Evolutionary conservation across 352 stramenopile species (phyloP).

Genomic region (Phytophthora capsici): DNA sequence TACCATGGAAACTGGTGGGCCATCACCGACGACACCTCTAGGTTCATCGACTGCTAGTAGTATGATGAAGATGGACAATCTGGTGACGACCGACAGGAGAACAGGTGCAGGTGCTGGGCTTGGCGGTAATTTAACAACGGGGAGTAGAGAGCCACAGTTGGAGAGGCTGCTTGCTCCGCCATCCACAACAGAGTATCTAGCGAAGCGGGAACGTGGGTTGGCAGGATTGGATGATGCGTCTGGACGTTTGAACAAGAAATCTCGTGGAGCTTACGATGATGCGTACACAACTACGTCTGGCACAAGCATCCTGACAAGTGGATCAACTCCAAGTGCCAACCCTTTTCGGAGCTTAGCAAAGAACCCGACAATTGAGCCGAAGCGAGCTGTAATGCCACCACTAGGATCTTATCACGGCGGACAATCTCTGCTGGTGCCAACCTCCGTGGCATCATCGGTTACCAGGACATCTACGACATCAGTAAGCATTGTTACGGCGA

Average conservation of each 20-base stretch:
- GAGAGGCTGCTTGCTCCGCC: conserved; percentile 44
- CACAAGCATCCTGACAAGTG: background rate
- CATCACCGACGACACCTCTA: conserved; percentile 56
- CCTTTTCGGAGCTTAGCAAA: conserved; percentile 45
- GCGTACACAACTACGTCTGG: conserved; percentile 11
- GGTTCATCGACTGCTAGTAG: conserved; percentile 23
- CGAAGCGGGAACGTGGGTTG: conserved; percentile 43
- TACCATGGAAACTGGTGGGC: conserved; percentile 53
- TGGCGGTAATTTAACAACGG: conserved; percentile 1
- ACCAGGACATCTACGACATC: background rate
- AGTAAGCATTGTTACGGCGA: conserved; percentile 6
- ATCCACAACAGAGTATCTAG: conserved; percentile 28
- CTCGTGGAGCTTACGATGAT: conserved; percentile 23
- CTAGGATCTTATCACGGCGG: conserved; percentile 28
- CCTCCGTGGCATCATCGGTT: background rate
- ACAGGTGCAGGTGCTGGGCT: background rate
- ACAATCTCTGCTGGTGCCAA: conserved; percentile 12
- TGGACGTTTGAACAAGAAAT: conserved; percentile 16
- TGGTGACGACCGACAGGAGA: conserved; percentile 28
- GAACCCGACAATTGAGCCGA: conserved; percentile 50
- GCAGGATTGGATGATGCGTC: conserved; percentile 6
- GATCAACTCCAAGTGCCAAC: conserved; percentile 18
- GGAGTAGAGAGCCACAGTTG: conserved; percentile 44
- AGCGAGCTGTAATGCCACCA: conserved; percentile 33
- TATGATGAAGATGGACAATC: conserved; percentile 45